Evolutionary conservation across 192 early-diverging fungal species (phyloP), one percentile per base, ranked within the genome.

Genomic region (Pilobolus umbonatus): DNA sequence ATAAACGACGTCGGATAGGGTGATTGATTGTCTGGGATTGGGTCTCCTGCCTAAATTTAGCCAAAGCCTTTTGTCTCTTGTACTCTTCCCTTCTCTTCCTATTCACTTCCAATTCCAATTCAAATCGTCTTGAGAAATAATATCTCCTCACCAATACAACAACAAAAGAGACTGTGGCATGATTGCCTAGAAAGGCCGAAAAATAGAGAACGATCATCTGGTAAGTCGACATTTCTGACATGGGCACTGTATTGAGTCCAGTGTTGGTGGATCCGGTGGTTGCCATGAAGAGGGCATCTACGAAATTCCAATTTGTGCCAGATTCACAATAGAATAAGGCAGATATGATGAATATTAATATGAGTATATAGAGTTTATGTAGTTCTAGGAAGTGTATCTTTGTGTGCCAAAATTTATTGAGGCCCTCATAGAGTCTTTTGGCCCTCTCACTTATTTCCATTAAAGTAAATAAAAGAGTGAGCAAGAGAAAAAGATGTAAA

Each of bases 271-370:
- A 38, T n/a, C 45, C 62, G 9, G 68, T 59, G 6, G 58, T 58
- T 4, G 59, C 56, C 57, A 61, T 65, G 19, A 65, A 71, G 11
- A 71, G 43, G 0, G 68, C 57, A 60, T 71, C 68, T 28, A 71
- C 46, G 31, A 57, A 71, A 2, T 35, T 36, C 54, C 51, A 64
- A 14, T 40, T n/a, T 14, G 51, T 57, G 1, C 61, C 57, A 11
- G 67, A 50, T 40, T 69, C 48, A 35, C 40, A 59, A 21, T 69
- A 69, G 32, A 51, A 71, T 11, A 60, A 31, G 14, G 36, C 61
- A 29, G 61, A 61, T 15, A 55, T 57, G 11, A 71, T 42, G 35
- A 71, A 71, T 34, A 21, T 52, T 19, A 71, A 15, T 1, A 55
- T 15, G 4, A 39, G 7, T 15, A 71, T 45, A 31, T 65, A 71